Conservation (phyloP, 2,329 filamentous ascomycete species). For the Pseudogymnoascus sp. region DNA sequence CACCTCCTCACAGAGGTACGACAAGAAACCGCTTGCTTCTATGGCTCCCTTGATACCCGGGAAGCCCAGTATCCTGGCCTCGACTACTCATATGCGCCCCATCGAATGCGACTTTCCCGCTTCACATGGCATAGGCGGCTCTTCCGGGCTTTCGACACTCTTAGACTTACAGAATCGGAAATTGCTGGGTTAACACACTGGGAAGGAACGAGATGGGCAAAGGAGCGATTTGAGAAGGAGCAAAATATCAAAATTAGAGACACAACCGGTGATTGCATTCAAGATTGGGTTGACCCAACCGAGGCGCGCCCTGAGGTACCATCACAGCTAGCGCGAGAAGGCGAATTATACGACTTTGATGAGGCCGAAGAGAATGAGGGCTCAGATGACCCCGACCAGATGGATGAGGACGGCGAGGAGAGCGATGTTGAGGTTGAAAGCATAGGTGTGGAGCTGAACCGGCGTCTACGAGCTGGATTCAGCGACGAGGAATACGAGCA, state of each 20-base stretch:
- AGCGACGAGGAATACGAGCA: slow-evolving; percentile 69
- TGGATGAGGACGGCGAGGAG: slow-evolving; percentile 40
- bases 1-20: slow-evolving; percentile 68
- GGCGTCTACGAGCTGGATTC: slow-evolving; percentile 57
- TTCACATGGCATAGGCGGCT: slow-evolving; percentile 71
- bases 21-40: slow-evolving; percentile 65
- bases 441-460: slow-evolving; percentile 55
- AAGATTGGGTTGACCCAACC: slow-evolving; percentile 50
- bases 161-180: slow-evolving; percentile 62
- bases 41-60: slow-evolving; percentile 69
- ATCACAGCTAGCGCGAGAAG: slow-evolving; percentile 15
- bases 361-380: slow-evolving; percentile 31
- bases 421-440: slow-evolving; percentile 49
- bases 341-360: slow-evolving; percentile 28
- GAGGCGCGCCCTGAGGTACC: slow-evolving; percentile 16
- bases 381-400: slow-evolving; percentile 28
- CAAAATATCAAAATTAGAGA: slow-evolving; percentile 63
- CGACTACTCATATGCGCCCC: slow-evolving; percentile 66
- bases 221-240: slow-evolving; percentile 71
- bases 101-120: slow-evolving; percentile 69
- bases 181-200: slow-evolving; percentile 68
- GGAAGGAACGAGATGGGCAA: slow-evolving; percentile 78
- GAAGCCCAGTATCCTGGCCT: slow-evolving; percentile 77
- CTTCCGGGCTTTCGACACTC: slow-evolving; percentile 66
- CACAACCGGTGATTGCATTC: slow-evolving; percentile 63